Conservation (phyloP, 768 basidiomycete genomes). For the Xerocomus spinulosus region DNA sequence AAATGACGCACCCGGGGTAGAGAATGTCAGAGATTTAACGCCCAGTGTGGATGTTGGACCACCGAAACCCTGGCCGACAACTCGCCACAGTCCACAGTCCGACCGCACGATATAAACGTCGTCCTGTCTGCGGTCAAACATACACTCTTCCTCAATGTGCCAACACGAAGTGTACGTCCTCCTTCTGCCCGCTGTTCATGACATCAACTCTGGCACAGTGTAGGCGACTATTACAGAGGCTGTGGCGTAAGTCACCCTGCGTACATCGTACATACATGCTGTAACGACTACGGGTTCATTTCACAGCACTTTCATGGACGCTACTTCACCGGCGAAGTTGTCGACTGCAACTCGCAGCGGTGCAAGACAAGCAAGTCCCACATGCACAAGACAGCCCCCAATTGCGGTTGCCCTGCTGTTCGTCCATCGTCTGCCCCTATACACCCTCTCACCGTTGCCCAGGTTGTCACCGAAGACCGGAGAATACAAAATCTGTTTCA, state of each 20-base stretch:
- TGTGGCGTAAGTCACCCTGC: slow-evolving; percentile 29
- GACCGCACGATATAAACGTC: not conserved
- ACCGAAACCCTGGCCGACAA: not conserved
- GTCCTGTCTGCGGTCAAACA: not conserved
- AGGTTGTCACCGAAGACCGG: slow-evolving; percentile 35
- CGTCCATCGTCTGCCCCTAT: slow-evolving; percentile 16
- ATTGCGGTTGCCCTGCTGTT: slow-evolving; percentile 31
- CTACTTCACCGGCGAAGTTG: slow-evolving; percentile 32
- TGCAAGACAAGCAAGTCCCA: slow-evolving; percentile 35
- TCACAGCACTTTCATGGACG: slow-evolving; percentile 36
- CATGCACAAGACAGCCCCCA: slow-evolving; percentile 33
- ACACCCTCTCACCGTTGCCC: not conserved
- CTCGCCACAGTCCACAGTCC: not conserved
- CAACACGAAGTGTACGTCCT: slow-evolving; percentile 34
- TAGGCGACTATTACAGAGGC: slow-evolving; percentile 36
- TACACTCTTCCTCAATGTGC: slow-evolving; percentile 26
- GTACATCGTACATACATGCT: not conserved
- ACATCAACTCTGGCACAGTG: slow-evolving; percentile 17
- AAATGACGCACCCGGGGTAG: slow-evolving; percentile 32
- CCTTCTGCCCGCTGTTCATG: not conserved
- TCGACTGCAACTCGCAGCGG: slow-evolving; percentile 27
- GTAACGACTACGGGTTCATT: slow-evolving; percentile 2
- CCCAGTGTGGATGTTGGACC: too few relatives aligned
- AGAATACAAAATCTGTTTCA: slow-evolving; percentile 37
- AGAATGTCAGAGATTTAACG: too few relatives aligned